Evolutionary conservation across 805 yeast genomes (phyloP).

Genomic region (Yamadazyma ubonensis): DNA sequence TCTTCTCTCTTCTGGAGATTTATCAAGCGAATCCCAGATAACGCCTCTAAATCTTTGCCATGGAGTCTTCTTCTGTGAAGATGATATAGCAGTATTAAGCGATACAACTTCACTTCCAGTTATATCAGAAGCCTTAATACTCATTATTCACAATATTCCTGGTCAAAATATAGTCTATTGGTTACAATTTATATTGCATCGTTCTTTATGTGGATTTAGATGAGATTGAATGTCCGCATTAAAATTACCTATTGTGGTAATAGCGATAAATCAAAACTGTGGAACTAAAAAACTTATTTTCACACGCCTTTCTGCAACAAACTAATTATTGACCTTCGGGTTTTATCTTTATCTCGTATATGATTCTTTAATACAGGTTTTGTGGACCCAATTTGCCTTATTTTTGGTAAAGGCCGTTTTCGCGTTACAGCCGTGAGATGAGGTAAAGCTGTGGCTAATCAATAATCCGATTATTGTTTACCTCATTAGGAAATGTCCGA

Average conservation of each 20-base stretch:
- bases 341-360: too few species aligned
- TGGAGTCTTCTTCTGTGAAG: neutral
- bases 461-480: neutral
- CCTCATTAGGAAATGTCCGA: constrained; percentile 3
- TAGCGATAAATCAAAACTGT: neutral
- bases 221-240: neutral
- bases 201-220: neutral
- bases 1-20: constrained; percentile 10
- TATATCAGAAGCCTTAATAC: neutral
- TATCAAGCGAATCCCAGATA: constrained; percentile 12
- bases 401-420: neutral
- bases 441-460: neutral
- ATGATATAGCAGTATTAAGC: neutral
- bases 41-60: constrained; percentile 5
- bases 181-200: constrained; percentile 1
- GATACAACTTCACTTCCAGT: neutral
- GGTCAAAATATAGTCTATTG: neutral
- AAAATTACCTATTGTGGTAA: neutral
- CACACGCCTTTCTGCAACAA: too few species aligned
- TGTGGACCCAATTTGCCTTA: too few species aligned
- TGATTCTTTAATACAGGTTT: too few species aligned
- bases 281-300: neutral
- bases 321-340: too few species aligned
- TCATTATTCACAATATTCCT: neutral
- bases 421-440: neutral